phyloP scores from a whole-genome alignment of 2,329 filamentous ascomycete genomes.

The Colletotrichum brevisporum region DNA sequence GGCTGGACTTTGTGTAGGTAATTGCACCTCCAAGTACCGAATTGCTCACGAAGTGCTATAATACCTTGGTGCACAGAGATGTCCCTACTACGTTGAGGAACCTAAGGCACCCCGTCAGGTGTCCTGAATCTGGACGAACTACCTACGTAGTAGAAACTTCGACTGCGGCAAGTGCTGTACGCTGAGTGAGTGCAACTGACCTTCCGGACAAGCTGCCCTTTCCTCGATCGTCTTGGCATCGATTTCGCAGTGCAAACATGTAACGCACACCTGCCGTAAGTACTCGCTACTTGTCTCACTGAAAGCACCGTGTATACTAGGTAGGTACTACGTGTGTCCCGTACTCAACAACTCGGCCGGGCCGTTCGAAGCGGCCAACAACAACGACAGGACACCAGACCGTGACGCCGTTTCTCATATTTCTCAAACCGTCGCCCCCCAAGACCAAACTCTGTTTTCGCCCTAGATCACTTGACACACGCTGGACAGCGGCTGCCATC shows the following conservation, averaged over 20 bases:
- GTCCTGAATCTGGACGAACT: not conserved
- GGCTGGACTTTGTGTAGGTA: too few species aligned
- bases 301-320: too few species aligned
- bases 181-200: not conserved
- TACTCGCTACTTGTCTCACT: too few species aligned
- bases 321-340: too few species aligned
- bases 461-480: slow-evolving; percentile 33
- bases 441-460: slow-evolving; percentile 31
- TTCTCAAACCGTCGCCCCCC: slow-evolving; percentile 16
- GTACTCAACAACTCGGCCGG: too few species aligned
- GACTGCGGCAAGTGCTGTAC: slow-evolving; percentile 5
- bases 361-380: not conserved
- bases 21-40: too few species aligned
- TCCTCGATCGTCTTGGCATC: slow-evolving; percentile 21
- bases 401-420: slow-evolving; percentile 12
- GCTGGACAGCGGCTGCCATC: slow-evolving; percentile 17
- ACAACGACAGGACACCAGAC: slow-evolving; percentile 8
- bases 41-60: too few species aligned
- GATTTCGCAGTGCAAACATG: slow-evolving; percentile 2
- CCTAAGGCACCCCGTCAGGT: slow-evolving; percentile 5
- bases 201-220: slow-evolving; percentile 19
- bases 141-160: slow-evolving; percentile 5
- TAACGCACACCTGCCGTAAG: too few species aligned
- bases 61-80: too few species aligned
- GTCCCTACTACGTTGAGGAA: not conserved